phyloP scores from a whole-genome alignment of 352 stramenopile genomes.

The Globisporangium radiosum region DNA sequence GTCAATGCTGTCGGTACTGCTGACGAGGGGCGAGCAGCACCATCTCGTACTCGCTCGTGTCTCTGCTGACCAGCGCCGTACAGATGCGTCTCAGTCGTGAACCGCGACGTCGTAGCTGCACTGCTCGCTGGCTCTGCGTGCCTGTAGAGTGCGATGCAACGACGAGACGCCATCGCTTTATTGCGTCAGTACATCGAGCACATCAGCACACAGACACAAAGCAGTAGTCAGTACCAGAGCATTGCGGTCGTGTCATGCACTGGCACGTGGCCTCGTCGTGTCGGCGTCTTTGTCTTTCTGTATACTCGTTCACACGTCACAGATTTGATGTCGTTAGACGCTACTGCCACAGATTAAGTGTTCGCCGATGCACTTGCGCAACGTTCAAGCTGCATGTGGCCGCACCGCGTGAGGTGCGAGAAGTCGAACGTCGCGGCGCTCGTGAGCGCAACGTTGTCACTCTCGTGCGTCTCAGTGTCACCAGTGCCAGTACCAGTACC shows the following conservation, averaged over 20 bases:
- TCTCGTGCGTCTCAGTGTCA: background rate
- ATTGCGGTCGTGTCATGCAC: constrained; percentile 29
- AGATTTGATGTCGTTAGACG: background rate
- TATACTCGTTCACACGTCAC: background rate
- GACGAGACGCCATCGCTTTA: too few species aligned
- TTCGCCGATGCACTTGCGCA: too few species aligned
- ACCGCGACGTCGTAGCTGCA: constrained; percentile 8
- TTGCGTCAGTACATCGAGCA: too few species aligned
- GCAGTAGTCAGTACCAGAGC: constrained; percentile 14
- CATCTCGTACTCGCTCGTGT: background rate
- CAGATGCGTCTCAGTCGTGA: constrained; percentile 33
- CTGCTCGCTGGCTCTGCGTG: constrained; percentile 2
- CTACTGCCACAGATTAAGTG: too few species aligned
- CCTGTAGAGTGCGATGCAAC: background rate
- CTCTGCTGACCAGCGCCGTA: constrained; percentile 27
- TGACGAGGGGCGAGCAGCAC: background rate
- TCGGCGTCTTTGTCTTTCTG: constrained; percentile 31
- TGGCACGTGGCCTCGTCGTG: constrained; percentile 31
- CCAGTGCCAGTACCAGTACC: background rate
- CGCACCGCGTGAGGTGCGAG: constrained; percentile 31
- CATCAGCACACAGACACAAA: background rate
- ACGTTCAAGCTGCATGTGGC: too few species aligned
- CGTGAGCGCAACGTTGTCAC: constrained; percentile 6
- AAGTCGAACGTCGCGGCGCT: constrained; percentile 33
- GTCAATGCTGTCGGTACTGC: background rate